Evolutionary conservation across 192 early-diverging fungal genomes (phyloP), one percentile per base, ranked within the genome.

Genomic region (Linnemannia zychae): DNA sequence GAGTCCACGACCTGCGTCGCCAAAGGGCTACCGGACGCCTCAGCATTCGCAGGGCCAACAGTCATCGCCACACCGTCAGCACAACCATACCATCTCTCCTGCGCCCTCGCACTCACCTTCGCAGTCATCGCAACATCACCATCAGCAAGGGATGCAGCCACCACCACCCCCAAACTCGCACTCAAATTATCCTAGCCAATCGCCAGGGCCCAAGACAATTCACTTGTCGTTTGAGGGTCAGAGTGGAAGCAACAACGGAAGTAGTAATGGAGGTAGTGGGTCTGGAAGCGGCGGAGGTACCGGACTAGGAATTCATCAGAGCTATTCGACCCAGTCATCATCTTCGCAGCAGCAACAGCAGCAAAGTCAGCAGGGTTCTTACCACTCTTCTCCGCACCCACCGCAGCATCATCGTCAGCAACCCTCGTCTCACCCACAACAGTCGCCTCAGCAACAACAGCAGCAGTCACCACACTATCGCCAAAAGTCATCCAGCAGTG

Each of bases 51-150:
- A 66, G 46, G 33, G n/a, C 3, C 60, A 60, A 40, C 77, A 79
- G n/a, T 33, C 66, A n/a, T 38, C 69, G 20, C 69, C 28, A 28
- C 69, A 71, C 24, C 72, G 33, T 60, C 53, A 15, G 13, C 75
- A 28, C 31, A 49, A 52, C 24, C 76, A 70, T 36, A 16, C 46
- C 34, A 20, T 70, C 5, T 69, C 67, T 48, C 68, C 67, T 18
- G 34, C 36, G 7, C 77, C n/a, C 16, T 34, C 68, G 16, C 77
- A 71, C 20, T 33, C 53, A 28, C 24, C 53, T 17, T 66, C 38
- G 13, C 77, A 60, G 4, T 15, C 67, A 40, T 47, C 73, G 11
- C 76, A 67, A 33, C 69, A 72, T 50, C 77, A 77, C 50, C 76
- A 60, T 16, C 76, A 77, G 38, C 75, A 67, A 37, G 20, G 71